Evolutionary conservation across 1,284 basidiomycete genomes (phyloP), one percentile per base, ranked within the genome.

Genomic region (Exobasidium cylindrosporum): DNA sequence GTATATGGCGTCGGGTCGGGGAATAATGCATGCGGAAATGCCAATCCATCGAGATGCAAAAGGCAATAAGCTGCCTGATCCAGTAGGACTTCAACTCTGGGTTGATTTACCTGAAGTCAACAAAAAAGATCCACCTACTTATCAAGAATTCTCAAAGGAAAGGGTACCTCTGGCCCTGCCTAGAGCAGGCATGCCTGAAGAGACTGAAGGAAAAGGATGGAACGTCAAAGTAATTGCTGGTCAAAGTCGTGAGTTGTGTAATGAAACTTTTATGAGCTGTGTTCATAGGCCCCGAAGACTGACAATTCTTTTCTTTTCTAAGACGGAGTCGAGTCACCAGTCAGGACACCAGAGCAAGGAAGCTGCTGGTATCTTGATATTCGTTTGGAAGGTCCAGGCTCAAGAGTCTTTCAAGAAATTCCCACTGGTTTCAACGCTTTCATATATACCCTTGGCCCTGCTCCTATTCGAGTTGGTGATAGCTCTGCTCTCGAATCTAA

Each of bases 361-460:
- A 92, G 92, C 1, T 94, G 92, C 81, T 93, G 91, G 89, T 97
- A 88, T 81, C 88, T 95, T 82, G 92, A 96, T 78, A 82, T 90
- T 63, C 86, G 83, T 62, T 88, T 95, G 77, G 83, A 84, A 3
- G 14, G 71, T 62, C 84, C 87, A 24, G 86, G 86, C 3, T 83
- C 84, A n/a, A 83, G 81, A 17, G 84, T 92, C 21, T 96, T 91
- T 83, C 93, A 96, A 77, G 85, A 88, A 3, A 84, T 97, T 49
- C 92, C 93, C 84, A 58, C 63, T 2, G 67, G 76, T 1, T 82
- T 80, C 77, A 81, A 80, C 61, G 68, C 81, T 1, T 81, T 82
- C 63, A 62, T 72, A 26, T 74, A 80, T 82, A 69, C 62, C 3
- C 50, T 66, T 86, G 0, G 92, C 92, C 78, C 83, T 21, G 43